These are phyloP conservation scores for Cyberlindnera petersonii DNA, from an alignment of 805 yeast genomes.

Conservation along the genomic window DNA sequence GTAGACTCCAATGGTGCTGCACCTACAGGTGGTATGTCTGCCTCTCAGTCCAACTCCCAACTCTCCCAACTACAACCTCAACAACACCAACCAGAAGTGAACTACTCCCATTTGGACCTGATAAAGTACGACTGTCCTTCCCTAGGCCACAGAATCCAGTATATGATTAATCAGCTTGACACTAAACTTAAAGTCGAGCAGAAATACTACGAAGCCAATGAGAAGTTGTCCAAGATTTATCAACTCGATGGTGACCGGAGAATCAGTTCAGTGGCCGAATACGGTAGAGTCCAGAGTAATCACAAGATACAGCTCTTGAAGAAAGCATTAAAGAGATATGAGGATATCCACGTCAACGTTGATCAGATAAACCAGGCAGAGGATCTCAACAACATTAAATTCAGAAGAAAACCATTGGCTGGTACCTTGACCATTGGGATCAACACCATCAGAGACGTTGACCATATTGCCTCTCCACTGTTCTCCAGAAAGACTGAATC, in stretches of 20 bases:
- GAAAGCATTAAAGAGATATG: conserved; percentile 81
- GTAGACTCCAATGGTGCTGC: conserved; percentile 5
- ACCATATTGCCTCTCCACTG: conserved; percentile 84
- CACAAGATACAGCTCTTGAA: conserved; percentile 80
- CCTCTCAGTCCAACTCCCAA: background rate
- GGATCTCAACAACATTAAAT: conserved; percentile 56
- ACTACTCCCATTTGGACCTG: conserved; percentile 69
- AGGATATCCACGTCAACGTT: conserved; percentile 74
- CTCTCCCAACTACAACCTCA: conserved; percentile 24
- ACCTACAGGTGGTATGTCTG: background rate
- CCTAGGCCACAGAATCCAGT: conserved; percentile 88
- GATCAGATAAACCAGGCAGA: conserved; percentile 59
- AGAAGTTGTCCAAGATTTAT: conserved; percentile 80
- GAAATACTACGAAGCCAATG: conserved; percentile 90
- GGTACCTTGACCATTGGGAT: conserved; percentile 77
- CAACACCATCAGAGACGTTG: conserved; percentile 79
- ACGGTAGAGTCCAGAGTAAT: conserved; percentile 78
- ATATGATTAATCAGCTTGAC: conserved; percentile 92
- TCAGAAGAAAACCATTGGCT: conserved; percentile 76
- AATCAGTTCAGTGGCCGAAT: conserved; percentile 82
- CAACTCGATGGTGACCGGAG: conserved; percentile 88
- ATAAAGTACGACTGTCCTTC: conserved; percentile 92
- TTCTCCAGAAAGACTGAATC: conserved; percentile 78
- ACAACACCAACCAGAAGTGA: conserved; percentile 28
- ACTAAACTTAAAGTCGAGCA: conserved; percentile 92